Conservation (phyloP, 345 rosid species). For the Euphorbia tirucalli region DNA sequence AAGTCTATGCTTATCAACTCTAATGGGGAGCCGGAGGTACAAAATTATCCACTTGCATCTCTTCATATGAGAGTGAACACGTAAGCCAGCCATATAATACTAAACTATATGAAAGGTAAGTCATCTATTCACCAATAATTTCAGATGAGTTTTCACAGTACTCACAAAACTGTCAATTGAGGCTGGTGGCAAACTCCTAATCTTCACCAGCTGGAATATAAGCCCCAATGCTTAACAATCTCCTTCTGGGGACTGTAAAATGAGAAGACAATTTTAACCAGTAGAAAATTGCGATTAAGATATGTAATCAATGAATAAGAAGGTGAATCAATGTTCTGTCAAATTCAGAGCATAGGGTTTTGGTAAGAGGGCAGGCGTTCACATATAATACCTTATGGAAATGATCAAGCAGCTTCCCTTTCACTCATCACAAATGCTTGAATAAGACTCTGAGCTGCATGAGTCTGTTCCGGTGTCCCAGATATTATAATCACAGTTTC, state of each 20-base stretch:
- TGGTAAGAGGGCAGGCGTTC: not conserved
- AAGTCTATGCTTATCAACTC: slow-evolving; percentile 1
- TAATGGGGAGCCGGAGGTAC: not conserved
- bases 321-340: not conserved
- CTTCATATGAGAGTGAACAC: slow-evolving; percentile 14
- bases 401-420: slow-evolving; percentile 40
- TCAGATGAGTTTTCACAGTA: slow-evolving; percentile 16
- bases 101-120: slow-evolving; percentile 4
- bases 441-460: slow-evolving; percentile 80
- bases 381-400: slow-evolving; percentile 6
- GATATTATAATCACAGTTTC: slow-evolving; percentile 66
- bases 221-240: not conserved
- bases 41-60: not conserved
- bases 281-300: not conserved
- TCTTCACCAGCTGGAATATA: not conserved
- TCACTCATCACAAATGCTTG: slow-evolving; percentile 81
- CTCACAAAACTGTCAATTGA: slow-evolving; percentile 17
- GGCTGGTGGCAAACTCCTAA: slow-evolving; percentile 12
- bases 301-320: not conserved
- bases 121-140: slow-evolving; percentile 19
- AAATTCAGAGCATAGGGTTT: no score
- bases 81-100: slow-evolving; percentile 4
- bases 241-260: slow-evolving; percentile 1
- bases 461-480: slow-evolving; percentile 79
- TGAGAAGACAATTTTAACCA: not conserved